Conservation (phyloP, 73 alveolate species). For the Tetrahymena thermophila region DNA sequence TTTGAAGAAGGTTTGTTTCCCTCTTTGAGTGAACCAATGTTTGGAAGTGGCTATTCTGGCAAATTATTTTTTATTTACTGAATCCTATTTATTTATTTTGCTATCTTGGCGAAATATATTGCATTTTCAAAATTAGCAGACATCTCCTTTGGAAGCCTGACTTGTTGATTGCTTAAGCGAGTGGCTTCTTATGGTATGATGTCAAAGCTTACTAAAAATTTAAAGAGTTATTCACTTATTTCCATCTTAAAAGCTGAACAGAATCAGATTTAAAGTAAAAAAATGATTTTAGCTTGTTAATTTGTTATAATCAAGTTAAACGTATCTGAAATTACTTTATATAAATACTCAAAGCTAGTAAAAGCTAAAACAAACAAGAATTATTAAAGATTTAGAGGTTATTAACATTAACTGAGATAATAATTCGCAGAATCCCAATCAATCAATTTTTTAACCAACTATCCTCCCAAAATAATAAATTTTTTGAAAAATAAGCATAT, state of each 20-base stretch:
- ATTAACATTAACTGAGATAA: background rate
- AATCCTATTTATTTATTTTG: background rate
- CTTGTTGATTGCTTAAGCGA: background rate
- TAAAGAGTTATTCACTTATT: background rate
- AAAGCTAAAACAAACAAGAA: background rate
- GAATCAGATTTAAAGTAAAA: background rate
- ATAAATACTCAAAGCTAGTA: background rate
- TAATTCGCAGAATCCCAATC: background rate
- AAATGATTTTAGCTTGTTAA: background rate
- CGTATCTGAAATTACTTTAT: background rate
- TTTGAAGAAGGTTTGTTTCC: background rate
- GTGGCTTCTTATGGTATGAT: background rate
- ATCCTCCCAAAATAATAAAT: background rate
- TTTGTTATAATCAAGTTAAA: background rate
- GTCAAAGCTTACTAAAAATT: background rate
- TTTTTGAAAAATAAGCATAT: background rate
- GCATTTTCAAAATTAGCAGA: background rate
- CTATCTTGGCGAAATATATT: background rate
- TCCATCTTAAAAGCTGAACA: background rate
- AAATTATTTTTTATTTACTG: background rate
- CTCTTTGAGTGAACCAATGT: background rate
- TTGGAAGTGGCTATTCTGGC: background rate
- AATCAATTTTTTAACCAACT: background rate
- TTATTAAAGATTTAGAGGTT: background rate
- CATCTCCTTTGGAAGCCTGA: background rate